Evolutionary conservation across 1,284 basidiomycete genomes (phyloP).

Genomic region (Rhodotorula sp.): DNA sequence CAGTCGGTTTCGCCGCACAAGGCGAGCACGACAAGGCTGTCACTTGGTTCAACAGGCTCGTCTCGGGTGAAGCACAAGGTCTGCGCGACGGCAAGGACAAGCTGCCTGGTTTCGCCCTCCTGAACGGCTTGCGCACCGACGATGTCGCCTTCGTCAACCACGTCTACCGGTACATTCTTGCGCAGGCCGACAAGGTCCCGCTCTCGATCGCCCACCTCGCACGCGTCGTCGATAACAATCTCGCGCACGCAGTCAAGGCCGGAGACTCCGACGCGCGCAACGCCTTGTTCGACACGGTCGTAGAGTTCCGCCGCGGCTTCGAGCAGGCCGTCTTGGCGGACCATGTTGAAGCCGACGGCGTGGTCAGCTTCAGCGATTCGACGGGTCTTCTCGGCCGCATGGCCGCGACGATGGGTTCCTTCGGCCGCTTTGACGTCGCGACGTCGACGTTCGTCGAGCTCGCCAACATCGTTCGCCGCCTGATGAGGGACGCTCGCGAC

Average conservation of each 20-base stretch:
- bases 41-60: constrained; percentile 63
- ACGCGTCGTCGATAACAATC: constrained; percentile 26
- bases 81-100: background rate
- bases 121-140: too few relatives aligned
- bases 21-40: constrained; percentile 66
- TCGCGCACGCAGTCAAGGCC: constrained; percentile 10
- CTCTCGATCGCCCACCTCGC: constrained; percentile 27
- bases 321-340: constrained; percentile 15
- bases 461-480: constrained; percentile 14
- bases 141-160: constrained; percentile 39
- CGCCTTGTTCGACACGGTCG: constrained; percentile 9
- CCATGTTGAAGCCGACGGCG: background rate
- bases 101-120: too few relatives aligned
- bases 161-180: constrained; percentile 27
- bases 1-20: constrained; percentile 63
- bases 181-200: background rate
- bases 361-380: constrained; percentile 21
- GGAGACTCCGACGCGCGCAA: background rate
- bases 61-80: constrained; percentile 32
- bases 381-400: constrained; percentile 32
- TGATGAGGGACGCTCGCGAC: constrained; percentile 8
- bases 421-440: constrained; percentile 14
- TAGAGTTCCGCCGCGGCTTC: constrained; percentile 26
- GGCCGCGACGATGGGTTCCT: constrained; percentile 6
- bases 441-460: constrained; percentile 11